Conservation (phyloP, 345 rosid genomes). For the Turritis glabra region DNA sequence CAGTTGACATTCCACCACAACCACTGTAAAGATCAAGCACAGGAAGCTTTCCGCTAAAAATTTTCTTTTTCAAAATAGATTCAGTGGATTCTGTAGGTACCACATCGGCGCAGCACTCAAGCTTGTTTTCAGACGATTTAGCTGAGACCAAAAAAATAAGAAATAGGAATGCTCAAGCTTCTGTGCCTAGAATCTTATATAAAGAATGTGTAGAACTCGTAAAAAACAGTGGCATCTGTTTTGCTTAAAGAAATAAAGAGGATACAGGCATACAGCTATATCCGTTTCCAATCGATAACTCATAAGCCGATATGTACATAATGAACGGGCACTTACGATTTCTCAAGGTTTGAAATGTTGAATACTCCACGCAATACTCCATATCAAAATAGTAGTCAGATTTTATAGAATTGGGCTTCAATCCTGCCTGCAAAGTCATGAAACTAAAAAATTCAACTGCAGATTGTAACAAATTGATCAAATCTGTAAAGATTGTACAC, state of each 20-base stretch:
- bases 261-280: not conserved
- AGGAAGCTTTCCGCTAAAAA: conserved; percentile 45
- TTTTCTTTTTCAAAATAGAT: conserved; percentile 28
- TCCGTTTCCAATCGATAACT: not conserved
- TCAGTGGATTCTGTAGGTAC: conserved; percentile 32
- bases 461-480: not conserved
- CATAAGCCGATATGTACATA: conserved; percentile 1
- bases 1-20: conserved; percentile 99
- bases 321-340: conserved; percentile 50
- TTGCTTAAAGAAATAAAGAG: not conserved
- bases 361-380: conserved; percentile 91
- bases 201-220: conserved; percentile 16
- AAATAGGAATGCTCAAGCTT: conserved; percentile 21
- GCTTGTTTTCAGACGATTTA: conserved; percentile 35
- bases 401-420: conserved; percentile 42
- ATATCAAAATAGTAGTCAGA: conserved; percentile 82
- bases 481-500: conserved; percentile 13
- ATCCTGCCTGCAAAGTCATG: conserved; percentile 54
- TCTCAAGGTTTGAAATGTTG: conserved; percentile 67
- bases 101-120: conserved; percentile 30
- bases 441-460: conserved; percentile 15
- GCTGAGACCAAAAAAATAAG: conserved; percentile 41
- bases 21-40: conserved; percentile 91
- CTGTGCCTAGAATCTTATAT: conserved; percentile 18
- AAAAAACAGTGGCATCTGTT: conserved; percentile 9